Percentiles rank a stretch among this genome's conserved stretches.
These are phyloP conservation scores for Caloboletus firmus DNA, from an alignment of 1,284 basidiomycete species.

Conservation along the genomic window DNA sequence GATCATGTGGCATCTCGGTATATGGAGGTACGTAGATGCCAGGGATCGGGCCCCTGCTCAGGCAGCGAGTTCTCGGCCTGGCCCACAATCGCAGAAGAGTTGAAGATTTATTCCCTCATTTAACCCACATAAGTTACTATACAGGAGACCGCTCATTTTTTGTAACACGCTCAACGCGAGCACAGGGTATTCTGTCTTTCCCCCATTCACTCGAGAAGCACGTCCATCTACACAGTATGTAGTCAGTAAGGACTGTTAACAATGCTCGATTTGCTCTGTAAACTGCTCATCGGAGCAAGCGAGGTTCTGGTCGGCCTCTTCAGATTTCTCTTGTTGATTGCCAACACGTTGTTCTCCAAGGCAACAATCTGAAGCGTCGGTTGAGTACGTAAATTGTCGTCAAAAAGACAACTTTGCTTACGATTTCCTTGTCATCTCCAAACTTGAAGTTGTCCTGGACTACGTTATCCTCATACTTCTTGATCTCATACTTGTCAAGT, in stretches of 20 bases:
- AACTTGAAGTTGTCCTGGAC: slow-evolving; percentile 97
- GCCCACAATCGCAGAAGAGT: slow-evolving; percentile 15
- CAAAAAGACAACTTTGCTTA: slow-evolving; percentile 40
- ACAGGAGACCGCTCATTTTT: neutral
- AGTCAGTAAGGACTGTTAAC: slow-evolving; percentile 69
- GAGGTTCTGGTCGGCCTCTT: slow-evolving; percentile 84
- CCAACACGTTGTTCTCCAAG: slow-evolving; percentile 90
- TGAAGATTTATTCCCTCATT: slow-evolving; percentile 29
- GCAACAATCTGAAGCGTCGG: slow-evolving; percentile 76
- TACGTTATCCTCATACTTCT: slow-evolving; percentile 92
- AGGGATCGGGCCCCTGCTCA: slow-evolving; percentile 44
- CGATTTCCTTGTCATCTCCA: slow-evolving; percentile 93
- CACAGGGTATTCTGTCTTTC: slow-evolving; percentile 16
- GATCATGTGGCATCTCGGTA: slow-evolving; percentile 67
- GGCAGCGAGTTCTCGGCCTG: neutral
- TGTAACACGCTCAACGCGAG: slow-evolving; percentile 1
- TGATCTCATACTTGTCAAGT: slow-evolving; percentile 92
- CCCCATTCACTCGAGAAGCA: neutral
- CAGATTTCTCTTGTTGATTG: slow-evolving; percentile 91
- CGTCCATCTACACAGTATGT: slow-evolving; percentile 2
- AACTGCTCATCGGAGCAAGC: slow-evolving; percentile 50
- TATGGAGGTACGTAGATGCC: slow-evolving; percentile 67
- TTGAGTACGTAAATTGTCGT: neutral
- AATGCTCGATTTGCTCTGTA: slow-evolving; percentile 58
- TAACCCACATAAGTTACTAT: slow-evolving; percentile 19